A percentile compares a stretch with the other conserved stretches of the same genome.
These are phyloP conservation scores for Xylaria sp. DNA, from an alignment of 2,329 filamentous ascomycete genomes.

Conservation along the genomic window DNA sequence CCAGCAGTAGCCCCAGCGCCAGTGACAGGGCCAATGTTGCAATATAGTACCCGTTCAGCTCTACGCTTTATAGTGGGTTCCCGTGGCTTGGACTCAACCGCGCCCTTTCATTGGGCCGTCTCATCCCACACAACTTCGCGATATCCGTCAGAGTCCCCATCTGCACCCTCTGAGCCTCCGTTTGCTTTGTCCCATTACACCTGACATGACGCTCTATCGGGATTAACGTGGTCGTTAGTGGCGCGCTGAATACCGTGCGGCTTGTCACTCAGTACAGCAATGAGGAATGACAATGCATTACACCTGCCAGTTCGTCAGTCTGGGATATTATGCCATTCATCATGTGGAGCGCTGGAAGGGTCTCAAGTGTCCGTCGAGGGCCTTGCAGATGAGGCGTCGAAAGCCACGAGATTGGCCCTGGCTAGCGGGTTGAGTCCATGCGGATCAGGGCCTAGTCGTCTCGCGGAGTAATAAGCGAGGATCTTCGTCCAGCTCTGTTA, in stretches of 20 bases:
- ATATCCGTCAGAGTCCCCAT: conserved; percentile 34
- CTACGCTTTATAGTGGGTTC: conserved; percentile 24
- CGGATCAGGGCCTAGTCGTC: conserved; percentile 34
- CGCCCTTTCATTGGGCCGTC: conserved; percentile 31
- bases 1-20: conserved; percentile 24
- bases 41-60: conserved; percentile 37
- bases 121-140: conserved; percentile 34
- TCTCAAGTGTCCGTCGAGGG: conserved; percentile 39
- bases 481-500: conserved; percentile 48
- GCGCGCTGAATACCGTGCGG: conserved; percentile 46
- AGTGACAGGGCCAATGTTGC: conserved; percentile 25
- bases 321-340: background rate
- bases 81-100: conserved; percentile 31
- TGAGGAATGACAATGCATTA: conserved; percentile 2
- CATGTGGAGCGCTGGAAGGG: conserved; percentile 38
- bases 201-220: conserved; percentile 43
- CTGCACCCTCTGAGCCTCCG: conserved; percentile 30
- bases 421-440: conserved; percentile 30
- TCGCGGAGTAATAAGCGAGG: conserved; percentile 42
- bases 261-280: conserved; percentile 24
- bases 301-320: conserved; percentile 12
- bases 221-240: conserved; percentile 43
- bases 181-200: conserved; percentile 38
- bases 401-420: conserved; percentile 41
- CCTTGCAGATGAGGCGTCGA: conserved; percentile 42